Conservation (phyloP, 1,284 basidiomycete genomes). For the Acaromyces ingoldii region DNA sequence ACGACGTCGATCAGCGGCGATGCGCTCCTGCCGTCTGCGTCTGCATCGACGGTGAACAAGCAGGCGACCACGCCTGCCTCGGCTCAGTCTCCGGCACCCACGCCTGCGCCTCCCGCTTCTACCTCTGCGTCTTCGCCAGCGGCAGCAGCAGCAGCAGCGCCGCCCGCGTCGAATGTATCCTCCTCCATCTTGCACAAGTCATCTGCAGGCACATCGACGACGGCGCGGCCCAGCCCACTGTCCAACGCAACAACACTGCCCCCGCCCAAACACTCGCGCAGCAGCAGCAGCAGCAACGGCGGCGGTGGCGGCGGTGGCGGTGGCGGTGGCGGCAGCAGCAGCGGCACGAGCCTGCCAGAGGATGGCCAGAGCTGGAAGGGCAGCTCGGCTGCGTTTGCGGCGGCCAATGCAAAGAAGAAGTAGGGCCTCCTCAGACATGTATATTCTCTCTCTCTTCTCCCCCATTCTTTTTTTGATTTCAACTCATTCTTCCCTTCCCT, state of each 20-base stretch:
- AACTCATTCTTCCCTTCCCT: too few relatives aligned
- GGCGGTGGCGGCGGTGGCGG: not conserved
- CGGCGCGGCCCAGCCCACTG: not conserved
- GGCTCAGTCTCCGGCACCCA: too few relatives aligned
- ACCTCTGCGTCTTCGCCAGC: not conserved
- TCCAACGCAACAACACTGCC: not conserved
- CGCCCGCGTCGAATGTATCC: not conserved
- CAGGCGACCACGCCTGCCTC: too few relatives aligned
- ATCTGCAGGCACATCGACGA: not conserved
- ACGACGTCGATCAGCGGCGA: not conserved
- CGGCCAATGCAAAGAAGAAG: too few relatives aligned
- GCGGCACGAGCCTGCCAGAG: not conserved
- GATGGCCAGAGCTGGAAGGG: conserved; percentile 1
- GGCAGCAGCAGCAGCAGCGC: not conserved
- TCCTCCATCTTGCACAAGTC: not conserved
- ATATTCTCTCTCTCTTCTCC: too few relatives aligned
- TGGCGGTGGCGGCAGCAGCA: not conserved
- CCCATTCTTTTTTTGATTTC: too few relatives aligned
- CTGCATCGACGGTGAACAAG: too few relatives aligned
- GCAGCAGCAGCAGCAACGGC: not conserved
- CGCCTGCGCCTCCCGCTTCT: not conserved
- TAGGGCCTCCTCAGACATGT: too few relatives aligned
- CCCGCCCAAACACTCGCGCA: not conserved
- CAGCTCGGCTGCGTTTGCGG: not conserved
- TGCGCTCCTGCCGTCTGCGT: too few relatives aligned